Evolutionary conservation across 306 rosid species (phyloP), one percentile per base, ranked within the genome.

Genomic region (Citrullus mucosospermus): DNA sequence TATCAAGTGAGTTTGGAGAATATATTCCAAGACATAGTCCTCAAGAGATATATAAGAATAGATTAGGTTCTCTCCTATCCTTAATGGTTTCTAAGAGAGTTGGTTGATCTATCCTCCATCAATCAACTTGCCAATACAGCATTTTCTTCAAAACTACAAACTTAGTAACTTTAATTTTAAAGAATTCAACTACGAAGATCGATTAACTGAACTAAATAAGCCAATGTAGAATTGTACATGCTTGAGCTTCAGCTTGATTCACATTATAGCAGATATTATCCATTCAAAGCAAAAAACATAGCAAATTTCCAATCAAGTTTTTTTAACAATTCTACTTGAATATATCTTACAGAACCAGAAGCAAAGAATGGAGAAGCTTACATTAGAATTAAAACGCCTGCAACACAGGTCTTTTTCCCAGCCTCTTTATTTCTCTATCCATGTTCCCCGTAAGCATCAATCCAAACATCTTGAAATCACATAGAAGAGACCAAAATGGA

Each of bases 371-470:
- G 44, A 43, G 48, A 46, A 61, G 60, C 36, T 78, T 20, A 57
- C 70, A 30, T n/a, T 38, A 18, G 66, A 76, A 80, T 86, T 80
- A 91, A 66, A 91, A 90, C 51, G 17, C 84, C 82, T 91, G 98
- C 78, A 91, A 82, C 25, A 95, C 89, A 78, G 99, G 99, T 80
- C 97, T 92, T 79, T 95, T 95, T 4, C 98, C 98, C 28, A 95
- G 92, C 93, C 98, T 89, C 86, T 95, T 95, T 81, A 95, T 95
- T 90, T 95, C 99, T 89, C 85, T 92, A 81, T 95, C 99, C 97
- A 95, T 95, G 67, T 89, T 78, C 15, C 99, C 97, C 1, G 96
- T 91, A 74, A 95, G 90, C 97, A 95, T 95, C 67, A 92, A 88
- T 3, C 96, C 93, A 82, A 92, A 92, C 99, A 95, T 95, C 92